Evolutionary conservation across 2,329 filamentous ascomycete genomes (phyloP).

Genomic region (Cercospora sojina): DNA sequence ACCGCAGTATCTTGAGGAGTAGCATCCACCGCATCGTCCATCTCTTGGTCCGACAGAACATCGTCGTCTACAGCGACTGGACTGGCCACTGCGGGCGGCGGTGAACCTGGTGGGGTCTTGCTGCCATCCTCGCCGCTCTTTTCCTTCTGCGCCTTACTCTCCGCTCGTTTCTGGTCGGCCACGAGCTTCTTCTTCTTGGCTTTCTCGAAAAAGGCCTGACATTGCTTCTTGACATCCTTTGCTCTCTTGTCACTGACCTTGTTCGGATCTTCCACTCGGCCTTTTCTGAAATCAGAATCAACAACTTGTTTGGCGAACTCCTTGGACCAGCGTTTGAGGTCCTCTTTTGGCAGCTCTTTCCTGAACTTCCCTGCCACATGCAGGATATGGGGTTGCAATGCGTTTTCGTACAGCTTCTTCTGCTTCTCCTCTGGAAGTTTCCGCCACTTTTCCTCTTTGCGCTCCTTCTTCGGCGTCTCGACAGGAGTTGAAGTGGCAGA

Average conservation of each 20-base stretch:
- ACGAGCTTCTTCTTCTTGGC: slow-evolving; percentile 73
- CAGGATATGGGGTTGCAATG: slow-evolving; percentile 80
- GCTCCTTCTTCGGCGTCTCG: slow-evolving; percentile 53
- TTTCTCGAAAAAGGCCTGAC: slow-evolving; percentile 82
- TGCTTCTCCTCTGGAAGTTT: slow-evolving; percentile 75
- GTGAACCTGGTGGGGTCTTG: slow-evolving; percentile 34
- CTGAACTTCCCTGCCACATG: slow-evolving; percentile 84
- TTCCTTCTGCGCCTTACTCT: slow-evolving; percentile 42
- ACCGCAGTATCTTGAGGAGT: slow-evolving; percentile 29
- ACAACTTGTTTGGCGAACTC: slow-evolving; percentile 79
- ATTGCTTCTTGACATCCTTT: slow-evolving; percentile 78
- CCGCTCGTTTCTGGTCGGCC: slow-evolving; percentile 64
- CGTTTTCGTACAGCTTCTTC: slow-evolving; percentile 93
- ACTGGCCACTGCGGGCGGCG: slow-evolving; percentile 25
- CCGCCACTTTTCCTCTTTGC: slow-evolving; percentile 69
- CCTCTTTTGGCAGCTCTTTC: slow-evolving; percentile 80
- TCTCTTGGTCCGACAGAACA: slow-evolving; percentile 33
- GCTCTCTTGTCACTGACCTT: slow-evolving; percentile 74
- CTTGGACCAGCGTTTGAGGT: slow-evolving; percentile 64
- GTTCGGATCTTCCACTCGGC: slow-evolving; percentile 78
- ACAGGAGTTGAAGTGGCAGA: slow-evolving; percentile 66
- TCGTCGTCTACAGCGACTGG: slow-evolving; percentile 29
- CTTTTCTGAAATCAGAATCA: slow-evolving; percentile 85
- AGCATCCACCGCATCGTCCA: slow-evolving; percentile 25
- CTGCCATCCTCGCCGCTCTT: slow-evolving; percentile 25